phyloP scores from a whole-genome alignment of 352 stramenopile species.

The Elongisporangium prolatum region DNA sequence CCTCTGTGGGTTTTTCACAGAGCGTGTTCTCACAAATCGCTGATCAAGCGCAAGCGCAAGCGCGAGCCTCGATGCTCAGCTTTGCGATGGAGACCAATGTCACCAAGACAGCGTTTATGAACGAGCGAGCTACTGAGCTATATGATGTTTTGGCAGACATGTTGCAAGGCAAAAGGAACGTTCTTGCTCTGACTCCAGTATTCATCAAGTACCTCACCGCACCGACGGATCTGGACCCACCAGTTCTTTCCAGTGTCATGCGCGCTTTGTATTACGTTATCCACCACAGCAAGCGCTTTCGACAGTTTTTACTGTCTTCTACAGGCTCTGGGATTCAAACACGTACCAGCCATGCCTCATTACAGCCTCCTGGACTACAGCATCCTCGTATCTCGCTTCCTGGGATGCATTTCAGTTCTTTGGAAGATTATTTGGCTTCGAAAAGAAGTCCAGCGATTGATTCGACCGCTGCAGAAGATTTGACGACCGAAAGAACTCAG shows the following conservation, averaged over 20 bases:
- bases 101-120: conserved; percentile 24
- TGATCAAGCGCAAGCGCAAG: conserved; percentile 27
- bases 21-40: conserved; percentile 57
- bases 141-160: conserved; percentile 54
- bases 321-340: conserved; percentile 4
- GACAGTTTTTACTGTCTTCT: conserved; percentile 34
- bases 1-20: conserved; percentile 31
- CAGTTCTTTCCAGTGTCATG: conserved; percentile 40
- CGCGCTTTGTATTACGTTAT: conserved; percentile 48
- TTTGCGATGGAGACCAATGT: conserved; percentile 27
- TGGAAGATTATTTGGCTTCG: conserved; percentile 43
- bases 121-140: conserved; percentile 34
- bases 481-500: conserved; percentile 24
- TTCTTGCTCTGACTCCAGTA: conserved; percentile 34
- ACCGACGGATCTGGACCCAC: conserved; percentile 28
- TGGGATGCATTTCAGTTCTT: conserved; percentile 33
- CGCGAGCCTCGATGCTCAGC: conserved; percentile 30
- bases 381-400: conserved; percentile 33
- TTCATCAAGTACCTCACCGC: conserved; percentile 47
- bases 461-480: conserved; percentile 19
- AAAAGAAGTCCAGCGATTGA: conserved; percentile 12
- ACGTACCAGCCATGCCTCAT: background rate
- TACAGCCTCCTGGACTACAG: conserved; percentile 17
- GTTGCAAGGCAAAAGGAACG: conserved; percentile 35
- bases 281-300: conserved; percentile 42